A percentile compares a stretch with the other conserved stretches of the same genome.
Evolutionary conservation across 441 rosid species (phyloP).

Genomic region (Arabidopsis hybrid): DNA sequence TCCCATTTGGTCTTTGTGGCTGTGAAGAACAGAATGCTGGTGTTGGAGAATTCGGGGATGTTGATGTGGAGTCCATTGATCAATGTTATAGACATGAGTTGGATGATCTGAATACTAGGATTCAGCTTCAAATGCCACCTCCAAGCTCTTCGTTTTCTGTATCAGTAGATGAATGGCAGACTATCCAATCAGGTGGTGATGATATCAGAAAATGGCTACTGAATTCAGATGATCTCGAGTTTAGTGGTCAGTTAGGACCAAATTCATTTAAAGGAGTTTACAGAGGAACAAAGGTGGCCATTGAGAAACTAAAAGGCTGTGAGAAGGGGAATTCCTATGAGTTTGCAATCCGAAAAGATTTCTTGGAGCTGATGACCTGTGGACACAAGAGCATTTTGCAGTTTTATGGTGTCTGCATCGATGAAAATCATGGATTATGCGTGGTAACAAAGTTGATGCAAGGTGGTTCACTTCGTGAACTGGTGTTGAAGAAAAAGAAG

Average conservation of each 20-base stretch:
- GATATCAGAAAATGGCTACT: conserved; percentile 78
- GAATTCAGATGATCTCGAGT: conserved; percentile 77
- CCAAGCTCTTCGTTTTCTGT: conserved; percentile 63
- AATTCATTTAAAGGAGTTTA: conserved; percentile 74
- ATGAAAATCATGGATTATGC: conserved; percentile 88
- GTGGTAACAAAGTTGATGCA: conserved; percentile 88
- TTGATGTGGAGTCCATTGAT: conserved; percentile 70
- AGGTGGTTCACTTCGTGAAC: conserved; percentile 85
- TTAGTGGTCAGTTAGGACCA: conserved; percentile 69
- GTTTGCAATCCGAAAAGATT: conserved; percentile 79
- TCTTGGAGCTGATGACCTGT: conserved; percentile 90
- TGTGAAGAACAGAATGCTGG: conserved; percentile 81
- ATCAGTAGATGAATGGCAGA: conserved; percentile 93
- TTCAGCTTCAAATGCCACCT: conserved; percentile 79
- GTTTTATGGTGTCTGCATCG: conserved; percentile 82
- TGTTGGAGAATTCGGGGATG: conserved; percentile 66
- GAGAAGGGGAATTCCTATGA: conserved; percentile 86
- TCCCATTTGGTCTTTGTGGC: conserved; percentile 93
- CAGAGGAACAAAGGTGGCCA: conserved; percentile 75
- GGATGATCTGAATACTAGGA: conserved; percentile 51
- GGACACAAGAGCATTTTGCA: conserved; percentile 84
- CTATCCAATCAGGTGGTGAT: conserved; percentile 67
- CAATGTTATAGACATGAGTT: conserved; percentile 58
- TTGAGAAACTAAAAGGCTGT: conserved; percentile 94
- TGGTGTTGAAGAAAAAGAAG: conserved; percentile 77